Evolutionary conservation across 768 basidiomycete genomes (phyloP), one percentile per base, ranked within the genome.

Genomic region (Boletus tomentosulus): DNA sequence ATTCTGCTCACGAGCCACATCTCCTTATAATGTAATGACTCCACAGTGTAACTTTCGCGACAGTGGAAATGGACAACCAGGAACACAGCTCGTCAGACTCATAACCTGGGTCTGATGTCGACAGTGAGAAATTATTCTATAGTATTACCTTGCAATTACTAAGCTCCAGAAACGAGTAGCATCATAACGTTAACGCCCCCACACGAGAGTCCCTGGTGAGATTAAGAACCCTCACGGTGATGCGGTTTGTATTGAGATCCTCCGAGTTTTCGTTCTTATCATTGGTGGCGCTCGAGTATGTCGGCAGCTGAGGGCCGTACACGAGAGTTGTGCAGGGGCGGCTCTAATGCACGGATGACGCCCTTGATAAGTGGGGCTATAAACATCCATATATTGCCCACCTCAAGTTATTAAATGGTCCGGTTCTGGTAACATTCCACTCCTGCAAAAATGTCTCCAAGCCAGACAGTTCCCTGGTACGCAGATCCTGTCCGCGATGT

Each of bases 1-100:
- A 39, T 62, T 22, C 9, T 38, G 27, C 19, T 57, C 11, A 65
- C 57, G 2, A 58, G 33, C 33, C 46, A 55, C 10, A 48, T 57
- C 27, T 27, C 53, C n/a, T 22, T 61, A 28, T 50, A 38, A 44
- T 46, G n/a, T 16, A 28, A 27, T 41, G 25, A 30, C 13, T 15
- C 43, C 4, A 22, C 45, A 28, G 28, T 28, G 22, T 37, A 37
- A 37, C 24, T 28, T 37, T 48, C 15, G 24, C 31, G 19, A 46
- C 46, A 31, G 31, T 34, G 46, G 19, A 24, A 27, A 48, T n/a
- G 15, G 15, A 3, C 4, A 27, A 16, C 4, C 16, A 38, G 31
- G 31, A 34, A 34, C 33, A 46, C 4, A 13, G 12, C 22, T 7
- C 43, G 46, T 22, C 24, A 16, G 43, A n/a, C 1, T 19, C 19